Evolutionary conservation across 148 eudicot species (phyloP).

Genomic region (Talinum fruticosum): DNA sequence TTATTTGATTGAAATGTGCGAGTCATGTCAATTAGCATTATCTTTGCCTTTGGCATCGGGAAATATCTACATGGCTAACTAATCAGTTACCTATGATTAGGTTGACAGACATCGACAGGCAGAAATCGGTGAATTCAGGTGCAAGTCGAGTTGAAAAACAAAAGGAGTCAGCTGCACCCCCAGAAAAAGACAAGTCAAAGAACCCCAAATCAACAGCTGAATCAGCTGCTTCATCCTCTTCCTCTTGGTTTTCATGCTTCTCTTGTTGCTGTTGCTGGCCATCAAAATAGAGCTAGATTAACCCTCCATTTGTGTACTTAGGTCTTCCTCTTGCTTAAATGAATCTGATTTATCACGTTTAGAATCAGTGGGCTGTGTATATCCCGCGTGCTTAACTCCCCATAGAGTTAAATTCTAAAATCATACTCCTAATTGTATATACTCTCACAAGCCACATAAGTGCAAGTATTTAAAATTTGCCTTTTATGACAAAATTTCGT

Average conservation of each 20-base stretch:
- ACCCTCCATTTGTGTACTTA: slow-evolving; percentile 9
- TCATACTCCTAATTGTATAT: too few relatives aligned
- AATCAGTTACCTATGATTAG: slow-evolving; percentile 15
- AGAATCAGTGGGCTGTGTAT: neutral
- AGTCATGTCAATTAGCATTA: neutral
- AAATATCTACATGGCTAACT: neutral
- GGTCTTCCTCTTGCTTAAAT: neutral
- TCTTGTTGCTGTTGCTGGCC: slow-evolving; percentile 38
- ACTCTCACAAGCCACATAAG: too few relatives aligned
- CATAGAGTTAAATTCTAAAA: too few relatives aligned
- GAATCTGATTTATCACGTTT: neutral
- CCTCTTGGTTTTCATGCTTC: slow-evolving; percentile 36
- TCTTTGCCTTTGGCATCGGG: neutral
- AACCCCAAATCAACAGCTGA: slow-evolving; percentile 14
- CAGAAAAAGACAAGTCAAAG: slow-evolving; percentile 22
- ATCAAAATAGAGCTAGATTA: neutral
- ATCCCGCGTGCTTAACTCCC: neutral
- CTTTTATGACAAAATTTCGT: too few relatives aligned
- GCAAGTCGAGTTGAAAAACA: slow-evolving; percentile 23
- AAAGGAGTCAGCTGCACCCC: slow-evolving; percentile 10
- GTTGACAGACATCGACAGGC: slow-evolving; percentile 35
- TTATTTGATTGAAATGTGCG: too few relatives aligned
- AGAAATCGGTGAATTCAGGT: slow-evolving; percentile 33
- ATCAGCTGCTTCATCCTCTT: slow-evolving; percentile 12
- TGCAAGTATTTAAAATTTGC: too few relatives aligned